A percentile compares a stretch with the other conserved stretches of the same genome.
phyloP scores from a whole-genome alignment of 257 asterid genomes.

The Lithospermum erythrorhizon region DNA sequence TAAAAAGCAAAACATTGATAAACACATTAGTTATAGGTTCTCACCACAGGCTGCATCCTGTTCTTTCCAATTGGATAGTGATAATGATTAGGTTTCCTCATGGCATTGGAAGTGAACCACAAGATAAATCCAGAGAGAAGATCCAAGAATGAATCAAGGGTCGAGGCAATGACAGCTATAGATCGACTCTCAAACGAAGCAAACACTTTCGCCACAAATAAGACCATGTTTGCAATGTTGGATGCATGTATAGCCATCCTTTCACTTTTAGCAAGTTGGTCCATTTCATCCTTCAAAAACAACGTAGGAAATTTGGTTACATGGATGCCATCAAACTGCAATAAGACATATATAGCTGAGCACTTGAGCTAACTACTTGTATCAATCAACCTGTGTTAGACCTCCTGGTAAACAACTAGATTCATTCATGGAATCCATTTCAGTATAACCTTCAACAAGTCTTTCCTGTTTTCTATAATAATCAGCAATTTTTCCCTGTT shows the following conservation, averaged over 20 bases:
- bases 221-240: slow-evolving; percentile 21
- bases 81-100: slow-evolving; percentile 22
- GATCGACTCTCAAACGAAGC: slow-evolving; percentile 27
- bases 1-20: background rate
- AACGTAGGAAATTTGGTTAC: background rate
- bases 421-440: slow-evolving; percentile 73
- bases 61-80: slow-evolving; percentile 27
- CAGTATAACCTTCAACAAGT: slow-evolving; percentile 68
- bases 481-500: slow-evolving; percentile 54
- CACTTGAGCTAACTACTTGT: background rate
- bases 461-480: slow-evolving; percentile 75
- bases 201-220: slow-evolving; percentile 22
- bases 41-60: slow-evolving; percentile 31
- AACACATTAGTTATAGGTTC: background rate
- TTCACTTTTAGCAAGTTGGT: slow-evolving; percentile 18
- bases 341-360: no score
- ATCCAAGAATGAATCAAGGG: slow-evolving; percentile 26
- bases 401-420: slow-evolving; percentile 45
- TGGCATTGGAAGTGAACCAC: slow-evolving; percentile 28
- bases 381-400: slow-evolving; percentile 45
- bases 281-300: slow-evolving; percentile 19
- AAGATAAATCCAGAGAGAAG: slow-evolving; percentile 26
- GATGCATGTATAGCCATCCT: slow-evolving; percentile 22
- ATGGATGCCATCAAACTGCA: background rate
- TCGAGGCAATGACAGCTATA: slow-evolving; percentile 28